Conservation (phyloP, 2,329 filamentous ascomycete genomes). For the Aspergillus japonicus region DNA sequence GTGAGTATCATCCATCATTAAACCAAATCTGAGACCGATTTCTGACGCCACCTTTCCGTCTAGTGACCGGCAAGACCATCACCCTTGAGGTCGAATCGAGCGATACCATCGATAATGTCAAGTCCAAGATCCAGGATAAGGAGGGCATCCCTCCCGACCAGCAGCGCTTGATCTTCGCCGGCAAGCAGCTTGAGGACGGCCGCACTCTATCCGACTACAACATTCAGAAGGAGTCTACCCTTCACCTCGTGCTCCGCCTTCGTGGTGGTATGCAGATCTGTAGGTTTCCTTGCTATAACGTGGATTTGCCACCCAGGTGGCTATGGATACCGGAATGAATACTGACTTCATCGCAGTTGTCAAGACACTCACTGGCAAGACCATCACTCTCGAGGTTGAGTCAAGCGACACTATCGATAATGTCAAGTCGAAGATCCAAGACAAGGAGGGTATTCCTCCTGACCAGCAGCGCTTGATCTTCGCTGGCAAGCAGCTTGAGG, state of each 20-base stretch:
- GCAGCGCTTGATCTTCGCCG: constrained; percentile 59
- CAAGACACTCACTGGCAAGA: constrained; percentile 62
- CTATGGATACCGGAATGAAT: neutral
- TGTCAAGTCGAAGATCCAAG: constrained; percentile 95
- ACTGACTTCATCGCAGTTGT: constrained; percentile 44
- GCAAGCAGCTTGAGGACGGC: constrained; percentile 59
- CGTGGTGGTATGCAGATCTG: constrained; percentile 65
- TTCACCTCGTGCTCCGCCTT: constrained; percentile 73
- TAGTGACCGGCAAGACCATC: constrained; percentile 62
- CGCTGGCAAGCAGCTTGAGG: constrained; percentile 93
- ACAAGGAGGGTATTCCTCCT: constrained; percentile 95
- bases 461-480: constrained; percentile 97
- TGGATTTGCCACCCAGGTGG: constrained; percentile 13
- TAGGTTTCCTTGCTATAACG: constrained; percentile 35
- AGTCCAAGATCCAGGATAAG: constrained; percentile 61
- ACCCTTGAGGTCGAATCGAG: constrained; percentile 51
- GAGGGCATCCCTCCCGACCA: constrained; percentile 60
- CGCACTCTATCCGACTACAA: constrained; percentile 57
- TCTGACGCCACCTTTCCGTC: constrained; percentile 34
- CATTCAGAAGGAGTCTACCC: constrained; percentile 63
- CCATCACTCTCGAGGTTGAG: constrained; percentile 66
- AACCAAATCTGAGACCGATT: constrained; percentile 13
- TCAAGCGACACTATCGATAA: constrained; percentile 90
- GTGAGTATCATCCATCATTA: constrained; percentile 56
- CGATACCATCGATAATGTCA: constrained; percentile 55